phyloP scores from a whole-genome alignment of 768 basidiomycete species.

The Trametes gibbosa region DNA sequence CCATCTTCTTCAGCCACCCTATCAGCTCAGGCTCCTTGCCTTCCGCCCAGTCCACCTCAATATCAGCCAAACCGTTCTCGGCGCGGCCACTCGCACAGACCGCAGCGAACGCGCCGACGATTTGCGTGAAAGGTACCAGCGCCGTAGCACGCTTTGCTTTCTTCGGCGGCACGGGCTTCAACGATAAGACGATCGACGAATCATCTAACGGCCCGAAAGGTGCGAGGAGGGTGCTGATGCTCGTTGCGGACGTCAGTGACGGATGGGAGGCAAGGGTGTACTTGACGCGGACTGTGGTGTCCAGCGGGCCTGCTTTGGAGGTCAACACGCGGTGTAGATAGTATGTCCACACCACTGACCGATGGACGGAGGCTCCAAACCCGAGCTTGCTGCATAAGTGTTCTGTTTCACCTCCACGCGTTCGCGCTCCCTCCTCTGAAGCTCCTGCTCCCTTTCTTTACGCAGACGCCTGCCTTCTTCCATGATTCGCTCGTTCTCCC shows the following conservation, averaged over 20 bases:
- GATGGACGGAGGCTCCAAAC: conserved; percentile 54
- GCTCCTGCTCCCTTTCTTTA: conserved; percentile 61
- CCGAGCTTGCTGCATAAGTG: conserved; percentile 40
- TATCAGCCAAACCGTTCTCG: conserved; percentile 52
- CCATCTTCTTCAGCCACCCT: conserved; percentile 60
- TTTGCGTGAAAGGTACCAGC: conserved; percentile 71
- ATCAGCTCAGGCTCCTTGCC: conserved; percentile 73
- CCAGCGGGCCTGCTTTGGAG: conserved; percentile 47
- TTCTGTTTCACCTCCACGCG: conserved; percentile 30
- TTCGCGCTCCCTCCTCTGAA: conserved; percentile 45
- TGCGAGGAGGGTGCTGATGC: conserved; percentile 50
- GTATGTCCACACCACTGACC: conserved; percentile 33
- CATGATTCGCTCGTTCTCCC: conserved; percentile 70
- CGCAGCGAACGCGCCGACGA: conserved; percentile 73
- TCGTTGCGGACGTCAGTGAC: conserved; percentile 47
- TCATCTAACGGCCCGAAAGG: conserved; percentile 65
- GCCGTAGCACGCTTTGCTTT: conserved; percentile 69
- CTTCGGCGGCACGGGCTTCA: conserved; percentile 55
- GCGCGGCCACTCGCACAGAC: conserved; percentile 57
- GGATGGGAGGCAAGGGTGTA: conserved; percentile 60
- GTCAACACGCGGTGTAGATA: no score
- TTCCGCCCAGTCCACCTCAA: conserved; percentile 74
- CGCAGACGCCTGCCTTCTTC: conserved; percentile 68
- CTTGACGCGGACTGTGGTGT: conserved; percentile 76
- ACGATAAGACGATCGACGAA: conserved; percentile 62